A percentile compares a stretch with the other conserved stretches of the same genome.
Conservation (phyloP, 1,284 basidiomycete genomes). For the Ganoderma boninense region DNA sequence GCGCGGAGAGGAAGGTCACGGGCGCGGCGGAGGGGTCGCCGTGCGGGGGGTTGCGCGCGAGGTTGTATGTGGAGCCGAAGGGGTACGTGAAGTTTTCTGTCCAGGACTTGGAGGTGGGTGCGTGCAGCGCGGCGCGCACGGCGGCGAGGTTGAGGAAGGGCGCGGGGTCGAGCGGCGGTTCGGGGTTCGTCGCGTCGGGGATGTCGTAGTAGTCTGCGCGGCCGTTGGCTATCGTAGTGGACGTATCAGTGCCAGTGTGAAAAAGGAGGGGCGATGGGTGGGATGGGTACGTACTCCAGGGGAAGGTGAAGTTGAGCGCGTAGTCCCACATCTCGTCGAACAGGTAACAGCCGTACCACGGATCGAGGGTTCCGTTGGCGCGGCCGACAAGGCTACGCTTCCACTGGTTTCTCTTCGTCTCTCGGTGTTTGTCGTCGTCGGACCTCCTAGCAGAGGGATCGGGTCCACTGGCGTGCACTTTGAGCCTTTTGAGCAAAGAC, state of each 20-base stretch:
- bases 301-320: constrained; percentile 51
- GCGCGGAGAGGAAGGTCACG: constrained; percentile 41
- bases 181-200: constrained; percentile 61
- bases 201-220: constrained; percentile 54
- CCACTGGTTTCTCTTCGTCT: constrained; percentile 28
- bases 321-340: constrained; percentile 45
- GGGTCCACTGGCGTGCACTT: constrained; percentile 6
- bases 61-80: constrained; percentile 48
- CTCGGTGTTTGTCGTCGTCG: constrained; percentile 24
- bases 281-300: constrained; percentile 62
- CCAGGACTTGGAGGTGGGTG: constrained; percentile 70
- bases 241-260: no score
- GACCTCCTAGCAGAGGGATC: constrained; percentile 16
- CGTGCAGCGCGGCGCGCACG: constrained; percentile 67
- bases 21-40: constrained; percentile 53
- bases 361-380: constrained; percentile 42
- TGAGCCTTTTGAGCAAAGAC: constrained; percentile 4
- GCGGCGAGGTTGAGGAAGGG: constrained; percentile 68
- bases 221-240: constrained; percentile 31
- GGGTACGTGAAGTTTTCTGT: constrained; percentile 54
- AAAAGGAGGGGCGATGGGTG: no score
- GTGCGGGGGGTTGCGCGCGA: constrained; percentile 34
- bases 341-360: constrained; percentile 45
- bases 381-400: constrained; percentile 37
- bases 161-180: constrained; percentile 53